These are phyloP conservation scores for Polyplosphaeria fusca DNA, from an alignment of 495 filamentous ascomycete species.

Conservation along the genomic window DNA sequence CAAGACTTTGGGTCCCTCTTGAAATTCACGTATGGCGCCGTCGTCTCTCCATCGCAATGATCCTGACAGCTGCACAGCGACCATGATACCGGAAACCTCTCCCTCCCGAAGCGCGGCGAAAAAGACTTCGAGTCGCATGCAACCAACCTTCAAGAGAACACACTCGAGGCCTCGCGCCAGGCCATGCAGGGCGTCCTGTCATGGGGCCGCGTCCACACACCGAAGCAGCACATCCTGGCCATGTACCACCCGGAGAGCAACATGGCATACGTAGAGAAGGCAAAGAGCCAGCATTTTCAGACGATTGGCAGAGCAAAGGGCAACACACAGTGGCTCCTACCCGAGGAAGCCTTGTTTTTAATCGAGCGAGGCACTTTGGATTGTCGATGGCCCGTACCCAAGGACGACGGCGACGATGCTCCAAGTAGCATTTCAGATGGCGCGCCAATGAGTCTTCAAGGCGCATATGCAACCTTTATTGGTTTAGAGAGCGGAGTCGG, in stretches of 20 bases:
- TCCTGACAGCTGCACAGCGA: background rate
- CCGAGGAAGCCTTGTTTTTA: slow-evolving; percentile 86
- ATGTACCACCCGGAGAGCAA: slow-evolving; percentile 52
- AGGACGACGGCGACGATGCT: slow-evolving; percentile 27
- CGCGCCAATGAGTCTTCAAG: slow-evolving; percentile 83
- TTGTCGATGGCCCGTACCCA: slow-evolving; percentile 67
- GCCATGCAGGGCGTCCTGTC: slow-evolving; percentile 89
- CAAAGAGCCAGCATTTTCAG: slow-evolving; percentile 54
- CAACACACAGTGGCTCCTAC: slow-evolving; percentile 71
- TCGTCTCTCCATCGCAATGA: too few relatives aligned
- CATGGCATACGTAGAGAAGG: slow-evolving; percentile 45
- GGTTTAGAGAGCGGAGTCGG: slow-evolving; percentile 59
- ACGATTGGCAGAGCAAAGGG: slow-evolving; percentile 54
- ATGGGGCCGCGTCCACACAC: slow-evolving; percentile 62
- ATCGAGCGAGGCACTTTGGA: slow-evolving; percentile 84
- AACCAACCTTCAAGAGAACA: slow-evolving; percentile 70
- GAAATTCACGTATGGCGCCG: slow-evolving; percentile 50
- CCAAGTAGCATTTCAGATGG: slow-evolving; percentile 50
- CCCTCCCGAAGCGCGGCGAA: slow-evolving; percentile 74
- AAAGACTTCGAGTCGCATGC: slow-evolving; percentile 97
- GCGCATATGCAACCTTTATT: slow-evolving; percentile 77
- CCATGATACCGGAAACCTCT: slow-evolving; percentile 37
- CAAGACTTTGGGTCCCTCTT: slow-evolving; percentile 83
- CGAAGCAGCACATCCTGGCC: slow-evolving; percentile 54
- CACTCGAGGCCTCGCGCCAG: slow-evolving; percentile 73